phyloP scores from a whole-genome alignment of 2,329 filamentous ascomycete genomes.

The Leptographium wingfieldii region DNA sequence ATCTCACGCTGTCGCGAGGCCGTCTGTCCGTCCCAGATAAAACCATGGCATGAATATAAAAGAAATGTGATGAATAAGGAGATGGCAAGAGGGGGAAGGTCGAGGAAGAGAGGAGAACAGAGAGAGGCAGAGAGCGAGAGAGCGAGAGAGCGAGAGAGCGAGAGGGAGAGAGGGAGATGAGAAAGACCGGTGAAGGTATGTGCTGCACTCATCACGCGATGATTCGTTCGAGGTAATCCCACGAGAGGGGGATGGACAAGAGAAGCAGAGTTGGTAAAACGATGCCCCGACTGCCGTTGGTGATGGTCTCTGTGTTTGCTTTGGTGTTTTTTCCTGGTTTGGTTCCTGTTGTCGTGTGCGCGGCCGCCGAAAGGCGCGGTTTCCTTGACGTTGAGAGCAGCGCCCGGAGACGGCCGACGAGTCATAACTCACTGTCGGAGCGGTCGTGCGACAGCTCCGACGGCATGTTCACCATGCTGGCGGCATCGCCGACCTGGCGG shows the following conservation, averaged over 20 bases:
- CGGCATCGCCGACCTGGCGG: constrained; percentile 81
- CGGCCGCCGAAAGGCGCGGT: background rate
- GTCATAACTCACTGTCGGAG: constrained; percentile 23
- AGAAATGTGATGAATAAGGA: background rate
- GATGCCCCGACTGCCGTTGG: background rate
- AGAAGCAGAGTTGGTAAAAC: constrained; percentile 4
- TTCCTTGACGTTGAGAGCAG: background rate
- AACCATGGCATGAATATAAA: background rate
- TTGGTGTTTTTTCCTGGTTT: background rate
- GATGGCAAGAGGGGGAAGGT: background rate
- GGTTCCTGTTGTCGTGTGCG: background rate
- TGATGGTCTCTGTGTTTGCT: background rate
- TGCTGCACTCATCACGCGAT: background rate
- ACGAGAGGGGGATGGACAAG: constrained; percentile 7
- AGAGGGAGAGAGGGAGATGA: background rate
- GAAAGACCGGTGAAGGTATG: too few species aligned
- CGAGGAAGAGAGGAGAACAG: background rate
- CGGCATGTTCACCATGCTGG: constrained; percentile 54
- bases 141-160: background rate
- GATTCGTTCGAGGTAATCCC: constrained; percentile 1
- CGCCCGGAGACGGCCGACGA: background rate
- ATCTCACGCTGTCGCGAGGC: background rate
- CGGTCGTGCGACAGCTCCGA: constrained; percentile 16
- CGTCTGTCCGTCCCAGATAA: background rate
- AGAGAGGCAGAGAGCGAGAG: background rate